phyloP scores from a whole-genome alignment of 257 asterid species.

The Scutellaria barbata region DNA sequence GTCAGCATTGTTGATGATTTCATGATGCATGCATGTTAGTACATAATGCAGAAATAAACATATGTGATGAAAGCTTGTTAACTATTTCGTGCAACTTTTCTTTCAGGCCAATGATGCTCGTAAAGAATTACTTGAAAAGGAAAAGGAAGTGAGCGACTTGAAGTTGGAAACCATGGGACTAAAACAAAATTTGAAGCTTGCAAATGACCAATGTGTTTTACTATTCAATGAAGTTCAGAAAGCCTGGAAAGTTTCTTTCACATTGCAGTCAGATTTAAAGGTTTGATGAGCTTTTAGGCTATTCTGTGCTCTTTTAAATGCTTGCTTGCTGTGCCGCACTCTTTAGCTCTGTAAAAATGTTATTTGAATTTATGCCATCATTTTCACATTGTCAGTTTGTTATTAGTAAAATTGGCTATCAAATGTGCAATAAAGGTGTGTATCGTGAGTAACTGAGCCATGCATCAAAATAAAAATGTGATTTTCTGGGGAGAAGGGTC shows the following conservation, averaged over 20 bases:
- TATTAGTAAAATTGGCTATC: constrained; percentile 11
- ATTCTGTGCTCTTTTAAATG: constrained; percentile 20
- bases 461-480: constrained; percentile 8
- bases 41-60: constrained; percentile 19
- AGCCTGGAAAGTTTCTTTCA: constrained; percentile 93
- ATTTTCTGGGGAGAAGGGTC: not conserved
- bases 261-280: constrained; percentile 94
- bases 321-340: constrained; percentile 26
- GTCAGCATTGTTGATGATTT: constrained; percentile 26
- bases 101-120: constrained; percentile 95
- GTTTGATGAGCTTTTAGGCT: constrained; percentile 47
- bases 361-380: constrained; percentile 11
- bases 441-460: not conserved
- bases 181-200: constrained; percentile 73
- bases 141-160: constrained; percentile 71
- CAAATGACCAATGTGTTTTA: constrained; percentile 89
- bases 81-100: constrained; percentile 36
- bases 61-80: constrained; percentile 19
- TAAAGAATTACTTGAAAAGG: constrained; percentile 86
- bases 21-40: constrained; percentile 26
- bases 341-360: constrained; percentile 22
- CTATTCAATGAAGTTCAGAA: constrained; percentile 97
- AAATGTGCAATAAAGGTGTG: not conserved
- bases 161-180: constrained; percentile 68
- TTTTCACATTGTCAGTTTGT: constrained; percentile 9